Evolutionary conservation across 2,329 filamentous ascomycete species (phyloP).

Genomic region (Cordyceps cateniannulata): DNA sequence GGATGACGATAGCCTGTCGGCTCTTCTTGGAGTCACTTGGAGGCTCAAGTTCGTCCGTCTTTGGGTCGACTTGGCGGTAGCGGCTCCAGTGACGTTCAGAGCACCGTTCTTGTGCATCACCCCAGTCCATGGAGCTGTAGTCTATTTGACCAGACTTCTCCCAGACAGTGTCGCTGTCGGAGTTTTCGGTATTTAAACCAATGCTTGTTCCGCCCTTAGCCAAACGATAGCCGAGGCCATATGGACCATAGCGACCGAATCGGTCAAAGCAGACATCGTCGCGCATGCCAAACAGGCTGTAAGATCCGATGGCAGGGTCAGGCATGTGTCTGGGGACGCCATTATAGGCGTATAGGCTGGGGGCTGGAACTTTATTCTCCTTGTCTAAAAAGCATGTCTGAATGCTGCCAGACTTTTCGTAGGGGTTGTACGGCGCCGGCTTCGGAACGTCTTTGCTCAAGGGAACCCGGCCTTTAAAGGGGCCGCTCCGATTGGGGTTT

Average conservation of each 20-base stretch:
- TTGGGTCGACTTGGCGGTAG: slow-evolving; percentile 38
- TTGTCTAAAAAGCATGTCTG: slow-evolving; percentile 58
- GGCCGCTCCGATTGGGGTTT: slow-evolving; percentile 19
- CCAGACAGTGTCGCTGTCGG: slow-evolving; percentile 59
- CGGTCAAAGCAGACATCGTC: slow-evolving; percentile 83
- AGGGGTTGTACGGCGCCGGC: slow-evolving; percentile 57
- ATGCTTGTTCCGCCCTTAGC: slow-evolving; percentile 66
- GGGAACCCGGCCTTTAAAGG: slow-evolving; percentile 2
- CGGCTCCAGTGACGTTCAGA: slow-evolving; percentile 56
- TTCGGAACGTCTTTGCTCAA: slow-evolving; percentile 30
- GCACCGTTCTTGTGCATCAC: slow-evolving; percentile 45
- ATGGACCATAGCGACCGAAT: slow-evolving; percentile 76
- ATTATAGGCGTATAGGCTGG: slow-evolving; percentile 60
- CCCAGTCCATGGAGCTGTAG: slow-evolving; percentile 51
- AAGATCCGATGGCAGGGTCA: slow-evolving; percentile 69
- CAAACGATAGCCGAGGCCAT: slow-evolving; percentile 75
- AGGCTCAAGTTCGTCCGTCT: slow-evolving; percentile 29
- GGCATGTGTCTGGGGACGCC: slow-evolving; percentile 73
- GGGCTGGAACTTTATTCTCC: slow-evolving; percentile 48
- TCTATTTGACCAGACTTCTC: slow-evolving; percentile 47
- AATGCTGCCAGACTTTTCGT: slow-evolving; percentile 53
- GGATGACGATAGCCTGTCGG: slow-evolving; percentile 70
- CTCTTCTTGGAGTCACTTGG: slow-evolving; percentile 32
- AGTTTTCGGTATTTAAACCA: slow-evolving; percentile 63
- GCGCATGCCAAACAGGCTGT: slow-evolving; percentile 64